Percentiles rank a stretch among this genome's conserved stretches.
phyloP scores from a whole-genome alignment of 2,329 filamentous ascomycete genomes.

The Pseudocercospora pini-densiflorae region DNA sequence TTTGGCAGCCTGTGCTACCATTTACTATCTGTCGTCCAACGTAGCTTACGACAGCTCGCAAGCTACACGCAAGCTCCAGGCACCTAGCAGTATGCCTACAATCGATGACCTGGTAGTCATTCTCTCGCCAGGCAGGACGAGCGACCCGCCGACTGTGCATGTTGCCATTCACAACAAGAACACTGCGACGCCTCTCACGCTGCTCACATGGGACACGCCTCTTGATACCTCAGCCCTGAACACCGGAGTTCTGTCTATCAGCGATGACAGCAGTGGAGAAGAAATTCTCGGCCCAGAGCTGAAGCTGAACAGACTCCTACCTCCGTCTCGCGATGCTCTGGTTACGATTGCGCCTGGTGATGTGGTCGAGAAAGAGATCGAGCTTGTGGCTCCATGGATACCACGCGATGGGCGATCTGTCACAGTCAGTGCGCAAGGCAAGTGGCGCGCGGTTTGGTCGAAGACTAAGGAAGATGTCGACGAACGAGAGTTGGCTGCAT shows the following conservation, averaged over 20 bases:
- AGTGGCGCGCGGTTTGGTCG: conserved; percentile 43
- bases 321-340: conserved; percentile 43
- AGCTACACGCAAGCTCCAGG: background rate
- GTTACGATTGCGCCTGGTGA: conserved; percentile 43
- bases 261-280: conserved; percentile 35
- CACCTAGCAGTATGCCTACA: background rate
- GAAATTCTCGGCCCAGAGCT: conserved; percentile 39
- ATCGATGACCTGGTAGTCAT: conserved; percentile 12
- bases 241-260: conserved; percentile 44
- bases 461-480: conserved; percentile 24
- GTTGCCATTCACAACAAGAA: conserved; percentile 45
- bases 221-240: conserved; percentile 45
- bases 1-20: background rate
- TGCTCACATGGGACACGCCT: conserved; percentile 49
- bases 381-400: conserved; percentile 45
- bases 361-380: conserved; percentile 41
- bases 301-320: conserved; percentile 44
- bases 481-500: conserved; percentile 27
- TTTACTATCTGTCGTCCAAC: background rate
- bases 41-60: background rate
- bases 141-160: conserved; percentile 28
- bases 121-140: conserved; percentile 12
- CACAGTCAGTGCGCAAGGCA: conserved; percentile 42
- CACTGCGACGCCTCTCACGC: conserved; percentile 40
- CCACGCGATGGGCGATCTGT: conserved; percentile 43